Conservation (phyloP, 495 filamentous ascomycete species). For the Penicillium cataractarum region DNA sequence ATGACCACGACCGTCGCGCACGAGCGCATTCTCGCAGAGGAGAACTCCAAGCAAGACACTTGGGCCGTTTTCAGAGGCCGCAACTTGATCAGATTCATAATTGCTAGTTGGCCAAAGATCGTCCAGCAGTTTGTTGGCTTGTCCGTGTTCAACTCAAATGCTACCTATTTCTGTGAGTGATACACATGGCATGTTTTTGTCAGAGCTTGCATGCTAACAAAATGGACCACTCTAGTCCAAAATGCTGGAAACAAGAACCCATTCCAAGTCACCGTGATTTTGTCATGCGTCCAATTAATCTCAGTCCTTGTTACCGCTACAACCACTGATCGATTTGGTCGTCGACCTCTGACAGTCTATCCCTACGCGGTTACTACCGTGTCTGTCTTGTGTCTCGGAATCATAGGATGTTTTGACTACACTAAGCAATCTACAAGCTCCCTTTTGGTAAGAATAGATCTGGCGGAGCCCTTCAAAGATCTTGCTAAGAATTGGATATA, state of each 20-base stretch:
- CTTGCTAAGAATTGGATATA: slow-evolving; percentile 3
- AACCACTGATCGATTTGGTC: slow-evolving; percentile 41
- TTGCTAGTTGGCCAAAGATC: slow-evolving; percentile 47
- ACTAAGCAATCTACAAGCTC: slow-evolving; percentile 34
- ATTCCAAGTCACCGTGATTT: slow-evolving; percentile 46
- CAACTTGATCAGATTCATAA: slow-evolving; percentile 43
- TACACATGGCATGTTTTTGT: neutral
- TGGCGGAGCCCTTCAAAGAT: neutral
- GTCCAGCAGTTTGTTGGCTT: slow-evolving; percentile 48
- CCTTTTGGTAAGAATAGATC: slow-evolving; percentile 26
- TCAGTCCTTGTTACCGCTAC: slow-evolving; percentile 39
- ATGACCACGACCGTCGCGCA: slow-evolving; percentile 36
- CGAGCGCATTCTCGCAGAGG: slow-evolving; percentile 36
- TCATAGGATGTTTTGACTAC: slow-evolving; percentile 48
- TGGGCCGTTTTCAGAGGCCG: slow-evolving; percentile 43
- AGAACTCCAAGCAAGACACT: slow-evolving; percentile 30
- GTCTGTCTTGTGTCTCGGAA: slow-evolving; percentile 42
- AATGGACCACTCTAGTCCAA: slow-evolving; percentile 32
- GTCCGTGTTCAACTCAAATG: slow-evolving; percentile 45
- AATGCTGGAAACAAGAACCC: slow-evolving; percentile 44
- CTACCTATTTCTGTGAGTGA: slow-evolving; percentile 46
- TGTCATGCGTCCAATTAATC: slow-evolving; percentile 44
- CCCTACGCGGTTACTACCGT: slow-evolving; percentile 41
- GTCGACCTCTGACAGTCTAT: slow-evolving; percentile 43
- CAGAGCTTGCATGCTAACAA: neutral